phyloP scores from a whole-genome alignment of 768 basidiomycete genomes.

The Leccinum subgranulosum region DNA sequence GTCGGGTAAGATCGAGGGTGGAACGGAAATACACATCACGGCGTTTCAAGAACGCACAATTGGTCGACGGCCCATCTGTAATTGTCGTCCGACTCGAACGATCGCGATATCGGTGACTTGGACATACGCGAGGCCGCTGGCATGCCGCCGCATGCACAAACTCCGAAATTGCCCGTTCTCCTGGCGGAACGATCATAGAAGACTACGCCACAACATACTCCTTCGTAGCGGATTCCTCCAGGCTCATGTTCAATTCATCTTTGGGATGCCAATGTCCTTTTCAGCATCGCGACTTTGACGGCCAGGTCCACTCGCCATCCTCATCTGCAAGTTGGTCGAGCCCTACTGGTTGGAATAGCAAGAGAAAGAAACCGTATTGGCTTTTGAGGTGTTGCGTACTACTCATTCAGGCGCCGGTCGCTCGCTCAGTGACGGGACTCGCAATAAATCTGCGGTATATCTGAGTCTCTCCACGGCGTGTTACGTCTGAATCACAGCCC shows the following conservation, averaged over 20 bases:
- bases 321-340: not conserved
- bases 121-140: not conserved
- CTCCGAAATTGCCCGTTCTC: not conserved
- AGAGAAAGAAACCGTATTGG: not conserved
- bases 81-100: not conserved
- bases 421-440: too few relatives aligned
- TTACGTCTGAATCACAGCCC: not conserved
- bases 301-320: too few relatives aligned
- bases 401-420: too few relatives aligned
- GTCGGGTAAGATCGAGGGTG: too few relatives aligned
- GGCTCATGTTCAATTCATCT: not conserved
- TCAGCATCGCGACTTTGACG: not conserved
- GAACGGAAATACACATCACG: too few relatives aligned
- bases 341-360: not conserved
- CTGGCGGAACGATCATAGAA: not conserved
- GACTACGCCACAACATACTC: not conserved
- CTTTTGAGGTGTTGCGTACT: not conserved
- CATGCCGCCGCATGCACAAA: too few relatives aligned
- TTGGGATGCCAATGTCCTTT: not conserved
- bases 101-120: not conserved
- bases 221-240: not conserved
- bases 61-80: too few relatives aligned
- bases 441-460: not conserved
- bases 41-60: too few relatives aligned
- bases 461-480: not conserved